A percentile compares a stretch with the other conserved stretches of the same genome.
phyloP scores from a whole-genome alignment of 2,329 filamentous ascomycete genomes.

The Juglanconis juglandina region DNA sequence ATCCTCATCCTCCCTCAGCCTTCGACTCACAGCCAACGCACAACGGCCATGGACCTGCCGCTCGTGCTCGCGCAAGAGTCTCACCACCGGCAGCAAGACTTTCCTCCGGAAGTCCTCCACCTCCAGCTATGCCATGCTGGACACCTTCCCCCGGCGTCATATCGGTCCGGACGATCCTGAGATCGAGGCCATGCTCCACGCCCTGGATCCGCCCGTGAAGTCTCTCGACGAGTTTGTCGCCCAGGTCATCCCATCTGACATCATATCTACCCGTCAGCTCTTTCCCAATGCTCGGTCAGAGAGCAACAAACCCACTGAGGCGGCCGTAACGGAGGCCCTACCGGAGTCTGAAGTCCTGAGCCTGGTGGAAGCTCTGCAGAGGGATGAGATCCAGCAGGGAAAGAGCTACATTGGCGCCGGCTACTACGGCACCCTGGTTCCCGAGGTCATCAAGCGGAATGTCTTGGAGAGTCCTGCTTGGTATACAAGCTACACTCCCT shows the following conservation, averaged over 20 bases:
- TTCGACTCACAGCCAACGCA: slow-evolving; percentile 15
- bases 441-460: slow-evolving; percentile 88
- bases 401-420: slow-evolving; percentile 80
- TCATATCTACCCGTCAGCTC: slow-evolving; percentile 65
- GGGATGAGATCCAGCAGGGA: slow-evolving; percentile 36
- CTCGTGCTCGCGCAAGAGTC: slow-evolving; percentile 7
- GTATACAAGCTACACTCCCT: slow-evolving; percentile 98
- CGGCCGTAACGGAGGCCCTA: slow-evolving; percentile 38
- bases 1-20: slow-evolving; percentile 4
- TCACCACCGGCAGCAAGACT: slow-evolving; percentile 4
- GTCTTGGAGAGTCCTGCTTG: slow-evolving; percentile 89
- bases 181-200: slow-evolving; percentile 73
- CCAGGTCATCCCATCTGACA: slow-evolving; percentile 77
- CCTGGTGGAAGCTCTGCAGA: slow-evolving; percentile 29
- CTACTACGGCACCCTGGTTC: slow-evolving; percentile 83
- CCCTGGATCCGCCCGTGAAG: slow-evolving; percentile 68
- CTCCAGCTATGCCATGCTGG: slow-evolving; percentile 35
- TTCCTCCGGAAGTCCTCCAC: slow-evolving; percentile 22
- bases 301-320: slow-evolving; percentile 34
- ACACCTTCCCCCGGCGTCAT: slow-evolving; percentile 76
- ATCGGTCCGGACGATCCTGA: slow-evolving; percentile 76
- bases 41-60: slow-evolving; percentile 18
- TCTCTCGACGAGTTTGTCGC: slow-evolving; percentile 78
- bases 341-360: slow-evolving; percentile 59
- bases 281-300: slow-evolving; percentile 47